Evolutionary conservation across 2,329 filamentous ascomycete genomes (phyloP).

Genomic region (Colletotrichum phormii): DNA sequence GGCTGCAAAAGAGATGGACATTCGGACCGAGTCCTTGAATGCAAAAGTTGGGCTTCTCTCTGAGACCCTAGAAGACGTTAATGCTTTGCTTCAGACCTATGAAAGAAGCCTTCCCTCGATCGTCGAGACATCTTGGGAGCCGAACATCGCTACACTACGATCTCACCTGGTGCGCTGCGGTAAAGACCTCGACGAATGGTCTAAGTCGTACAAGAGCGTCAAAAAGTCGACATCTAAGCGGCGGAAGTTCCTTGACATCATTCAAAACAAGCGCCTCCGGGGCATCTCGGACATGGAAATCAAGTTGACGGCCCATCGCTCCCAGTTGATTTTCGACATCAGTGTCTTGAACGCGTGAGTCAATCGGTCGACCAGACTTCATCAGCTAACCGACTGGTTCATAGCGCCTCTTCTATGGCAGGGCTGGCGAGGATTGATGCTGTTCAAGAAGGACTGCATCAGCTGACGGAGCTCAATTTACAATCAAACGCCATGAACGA

Average conservation of each 20-base stretch:
- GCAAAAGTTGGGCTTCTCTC: background rate
- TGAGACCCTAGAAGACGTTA: background rate
- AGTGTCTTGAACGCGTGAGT: background rate
- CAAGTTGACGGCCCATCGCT: background rate
- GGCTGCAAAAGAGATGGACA: background rate
- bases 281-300: background rate
- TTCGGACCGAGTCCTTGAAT: background rate
- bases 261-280: background rate
- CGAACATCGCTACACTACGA: background rate
- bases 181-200: background rate
- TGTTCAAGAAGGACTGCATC: background rate
- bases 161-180: background rate
- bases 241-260: background rate
- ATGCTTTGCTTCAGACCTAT: background rate
- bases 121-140: background rate
- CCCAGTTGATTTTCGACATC: background rate
- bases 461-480: background rate
- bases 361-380: background rate
- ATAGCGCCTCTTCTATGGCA: background rate
- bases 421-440: background rate
- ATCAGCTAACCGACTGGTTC: background rate
- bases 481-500: background rate
- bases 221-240: background rate
- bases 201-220: background rate
- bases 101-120: background rate